phyloP scores from a whole-genome alignment of 345 rosid species.

The Populus simonii region DNA sequence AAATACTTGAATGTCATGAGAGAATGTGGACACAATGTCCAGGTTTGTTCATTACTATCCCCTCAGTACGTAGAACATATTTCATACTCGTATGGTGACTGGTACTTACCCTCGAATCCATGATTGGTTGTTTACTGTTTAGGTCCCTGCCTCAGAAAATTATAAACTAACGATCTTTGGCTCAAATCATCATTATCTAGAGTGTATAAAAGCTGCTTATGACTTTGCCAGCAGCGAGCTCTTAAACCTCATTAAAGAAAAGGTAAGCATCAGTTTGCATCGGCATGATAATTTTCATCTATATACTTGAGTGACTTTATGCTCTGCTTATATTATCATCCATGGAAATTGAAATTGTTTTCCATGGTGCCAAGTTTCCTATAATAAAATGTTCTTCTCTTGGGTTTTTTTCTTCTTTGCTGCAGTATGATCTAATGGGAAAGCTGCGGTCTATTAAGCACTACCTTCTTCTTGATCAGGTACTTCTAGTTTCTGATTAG shows the following conservation, averaged over 20 bases:
- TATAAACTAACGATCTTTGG: constrained; percentile 80
- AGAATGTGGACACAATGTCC: constrained; percentile 96
- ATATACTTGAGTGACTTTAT: background rate
- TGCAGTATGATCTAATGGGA: constrained; percentile 87
- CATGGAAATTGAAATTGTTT: constrained; percentile 1
- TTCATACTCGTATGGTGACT: constrained; percentile 5
- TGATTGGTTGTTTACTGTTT: constrained; percentile 16
- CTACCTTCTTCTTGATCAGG: constrained; percentile 99
- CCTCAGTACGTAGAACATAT: background rate
- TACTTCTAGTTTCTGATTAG: constrained; percentile 21
- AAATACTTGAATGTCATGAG: constrained; percentile 96
- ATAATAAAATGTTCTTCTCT: constrained; percentile 7
- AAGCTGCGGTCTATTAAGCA: constrained; percentile 89
- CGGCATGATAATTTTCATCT: background rate
- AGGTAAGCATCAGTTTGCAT: constrained; percentile 40
- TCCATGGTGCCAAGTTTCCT: constrained; percentile 6
- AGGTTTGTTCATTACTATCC: constrained; percentile 42
- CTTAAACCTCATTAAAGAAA: constrained; percentile 73
- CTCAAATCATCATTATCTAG: constrained; percentile 89
- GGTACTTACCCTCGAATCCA: constrained; percentile 10
- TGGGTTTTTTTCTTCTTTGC: background rate
- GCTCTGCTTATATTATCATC: background rate
- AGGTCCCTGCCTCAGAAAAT: constrained; percentile 85
- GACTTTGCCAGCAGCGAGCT: constrained; percentile 90
- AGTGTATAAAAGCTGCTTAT: constrained; percentile 85